A percentile compares a stretch with the other conserved stretches of the same genome.
Conservation (phyloP, 768 basidiomycete genomes). For the Phaffia australis region DNA sequence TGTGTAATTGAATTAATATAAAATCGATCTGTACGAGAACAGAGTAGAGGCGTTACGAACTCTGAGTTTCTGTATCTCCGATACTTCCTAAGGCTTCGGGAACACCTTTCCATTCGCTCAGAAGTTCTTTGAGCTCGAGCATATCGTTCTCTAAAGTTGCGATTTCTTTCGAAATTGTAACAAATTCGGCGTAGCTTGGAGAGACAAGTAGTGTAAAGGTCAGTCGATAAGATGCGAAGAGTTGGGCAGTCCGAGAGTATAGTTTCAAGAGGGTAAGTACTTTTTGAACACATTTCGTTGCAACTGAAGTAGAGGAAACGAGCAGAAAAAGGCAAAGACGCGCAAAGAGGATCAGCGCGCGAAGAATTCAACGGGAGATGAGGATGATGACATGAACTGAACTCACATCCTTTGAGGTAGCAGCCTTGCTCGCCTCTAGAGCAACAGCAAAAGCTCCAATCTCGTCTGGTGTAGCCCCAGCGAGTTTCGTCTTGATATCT, state of each 20-base stretch:
- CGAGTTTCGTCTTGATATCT: constrained; percentile 35
- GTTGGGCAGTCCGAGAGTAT: constrained; percentile 22
- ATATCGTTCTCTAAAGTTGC: constrained; percentile 92
- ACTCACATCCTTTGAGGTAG: constrained; percentile 52
- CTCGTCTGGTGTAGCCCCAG: constrained; percentile 39
- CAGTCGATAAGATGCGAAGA: not conserved
- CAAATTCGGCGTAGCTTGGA: constrained; percentile 85
- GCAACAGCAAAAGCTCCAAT: constrained; percentile 55
- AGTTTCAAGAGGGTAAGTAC: constrained; percentile 40
- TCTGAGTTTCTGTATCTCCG: not conserved
- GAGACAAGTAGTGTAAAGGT: too few species aligned
- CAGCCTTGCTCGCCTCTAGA: constrained; percentile 56
- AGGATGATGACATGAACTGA: not conserved
- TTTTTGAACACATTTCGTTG: constrained; percentile 93
- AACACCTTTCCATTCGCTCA: constrained; percentile 93
- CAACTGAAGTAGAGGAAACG: constrained; percentile 37
- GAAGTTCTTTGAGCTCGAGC: constrained; percentile 85
- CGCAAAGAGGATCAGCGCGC: not conserved
- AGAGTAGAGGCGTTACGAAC: not conserved
- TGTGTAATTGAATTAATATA: not conserved
- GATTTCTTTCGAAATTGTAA: constrained; percentile 93
- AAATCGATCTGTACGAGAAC: constrained; percentile 2
- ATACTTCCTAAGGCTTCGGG: constrained; percentile 53
- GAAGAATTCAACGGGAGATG: not conserved
- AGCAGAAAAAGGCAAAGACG: not conserved